Percentiles rank a stretch among this genome's conserved stretches.
phyloP scores from a whole-genome alignment of 2,329 filamentous ascomycete genomes.

The Trichoderma sp. region DNA sequence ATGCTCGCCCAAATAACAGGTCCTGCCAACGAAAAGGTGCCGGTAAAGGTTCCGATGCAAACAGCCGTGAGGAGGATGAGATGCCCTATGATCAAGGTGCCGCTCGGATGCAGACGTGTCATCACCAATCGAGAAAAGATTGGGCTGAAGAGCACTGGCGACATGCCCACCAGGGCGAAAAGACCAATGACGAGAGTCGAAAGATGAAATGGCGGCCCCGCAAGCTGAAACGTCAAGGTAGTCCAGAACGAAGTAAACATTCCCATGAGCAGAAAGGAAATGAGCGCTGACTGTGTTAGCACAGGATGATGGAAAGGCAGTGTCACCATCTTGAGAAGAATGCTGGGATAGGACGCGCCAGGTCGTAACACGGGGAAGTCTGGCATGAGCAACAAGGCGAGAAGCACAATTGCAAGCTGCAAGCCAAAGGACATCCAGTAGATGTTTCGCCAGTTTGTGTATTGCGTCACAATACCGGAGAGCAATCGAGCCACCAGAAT shows the following conservation, averaged over 20 bases:
- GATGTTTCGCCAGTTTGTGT: slow-evolving; percentile 69
- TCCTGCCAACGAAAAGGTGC: slow-evolving; percentile 63
- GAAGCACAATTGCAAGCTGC: slow-evolving; percentile 62
- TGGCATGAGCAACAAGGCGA: slow-evolving; percentile 72
- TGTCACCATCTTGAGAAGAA: slow-evolving; percentile 59
- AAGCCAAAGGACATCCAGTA: slow-evolving; percentile 75
- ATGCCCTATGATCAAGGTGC: slow-evolving; percentile 63
- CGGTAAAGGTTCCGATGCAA: slow-evolving; percentile 65
- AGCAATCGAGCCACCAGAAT: slow-evolving; percentile 73
- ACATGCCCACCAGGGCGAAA: slow-evolving; percentile 74
- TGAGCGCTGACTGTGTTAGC: slow-evolving; percentile 65
- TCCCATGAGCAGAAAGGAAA: slow-evolving; percentile 57
- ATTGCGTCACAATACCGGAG: slow-evolving; percentile 71
- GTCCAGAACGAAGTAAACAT: slow-evolving; percentile 55
- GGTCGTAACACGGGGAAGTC: slow-evolving; percentile 77
- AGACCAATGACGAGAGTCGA: slow-evolving; percentile 67
- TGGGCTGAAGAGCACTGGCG: slow-evolving; percentile 63
- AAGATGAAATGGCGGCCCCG: slow-evolving; percentile 64
- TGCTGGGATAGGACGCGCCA: slow-evolving; percentile 61
- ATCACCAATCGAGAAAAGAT: slow-evolving; percentile 63
- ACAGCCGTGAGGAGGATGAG: slow-evolving; percentile 58
- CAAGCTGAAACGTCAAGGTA: slow-evolving; percentile 75
- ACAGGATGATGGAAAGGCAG: slow-evolving; percentile 51
- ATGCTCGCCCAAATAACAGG: slow-evolving; percentile 69
- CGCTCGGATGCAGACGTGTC: slow-evolving; percentile 65